These are phyloP conservation scores for Stellera chamaejasme DNA, from an alignment of 345 rosid species.

Conservation along the genomic window DNA sequence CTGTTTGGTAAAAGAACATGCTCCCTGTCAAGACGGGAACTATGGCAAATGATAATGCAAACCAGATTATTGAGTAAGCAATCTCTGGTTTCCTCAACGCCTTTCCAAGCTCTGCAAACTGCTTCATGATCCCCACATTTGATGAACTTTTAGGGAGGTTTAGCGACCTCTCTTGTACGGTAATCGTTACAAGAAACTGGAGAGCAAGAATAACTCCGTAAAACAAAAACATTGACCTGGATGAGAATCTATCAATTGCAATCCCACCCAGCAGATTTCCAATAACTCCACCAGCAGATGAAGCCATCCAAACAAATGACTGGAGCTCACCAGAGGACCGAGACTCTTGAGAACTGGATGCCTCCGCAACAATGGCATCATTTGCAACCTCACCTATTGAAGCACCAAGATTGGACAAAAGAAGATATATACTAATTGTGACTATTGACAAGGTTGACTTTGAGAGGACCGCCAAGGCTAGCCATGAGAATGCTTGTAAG, in stretches of 20 bases:
- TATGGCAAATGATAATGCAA: slow-evolving; percentile 64
- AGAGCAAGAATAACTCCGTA: slow-evolving; percentile 39
- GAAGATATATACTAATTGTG: slow-evolving; percentile 44
- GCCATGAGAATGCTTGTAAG: slow-evolving; percentile 84
- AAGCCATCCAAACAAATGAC: slow-evolving; percentile 84
- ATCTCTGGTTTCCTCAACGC: slow-evolving; percentile 61
- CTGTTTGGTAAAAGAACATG: slow-evolving; percentile 91
- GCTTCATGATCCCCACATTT: slow-evolving; percentile 43
- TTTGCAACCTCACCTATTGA: slow-evolving; percentile 88
- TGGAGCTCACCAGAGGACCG: slow-evolving; percentile 50
- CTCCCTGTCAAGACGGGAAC: slow-evolving; percentile 82
- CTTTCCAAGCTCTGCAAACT: slow-evolving; percentile 44
- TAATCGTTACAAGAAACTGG: slow-evolving; percentile 57
- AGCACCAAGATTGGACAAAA: slow-evolving; percentile 83
- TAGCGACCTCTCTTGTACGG: slow-evolving; percentile 49
- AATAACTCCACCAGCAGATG: slow-evolving; percentile 75
- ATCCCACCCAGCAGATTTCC: slow-evolving; percentile 80
- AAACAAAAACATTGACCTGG: slow-evolving; percentile 46
- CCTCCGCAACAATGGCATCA: slow-evolving; percentile 90
- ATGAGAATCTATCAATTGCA: slow-evolving; percentile 38
- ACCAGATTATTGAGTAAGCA: slow-evolving; percentile 57
- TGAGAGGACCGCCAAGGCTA: slow-evolving; percentile 55
- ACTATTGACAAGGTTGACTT: slow-evolving; percentile 48
- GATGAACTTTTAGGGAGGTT: slow-evolving; percentile 50
- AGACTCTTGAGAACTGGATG: slow-evolving; percentile 23